Percentiles rank a stretch among this genome's conserved stretches.
Conservation (phyloP, 768 basidiomycete species). For the Russula brevipes region DNA sequence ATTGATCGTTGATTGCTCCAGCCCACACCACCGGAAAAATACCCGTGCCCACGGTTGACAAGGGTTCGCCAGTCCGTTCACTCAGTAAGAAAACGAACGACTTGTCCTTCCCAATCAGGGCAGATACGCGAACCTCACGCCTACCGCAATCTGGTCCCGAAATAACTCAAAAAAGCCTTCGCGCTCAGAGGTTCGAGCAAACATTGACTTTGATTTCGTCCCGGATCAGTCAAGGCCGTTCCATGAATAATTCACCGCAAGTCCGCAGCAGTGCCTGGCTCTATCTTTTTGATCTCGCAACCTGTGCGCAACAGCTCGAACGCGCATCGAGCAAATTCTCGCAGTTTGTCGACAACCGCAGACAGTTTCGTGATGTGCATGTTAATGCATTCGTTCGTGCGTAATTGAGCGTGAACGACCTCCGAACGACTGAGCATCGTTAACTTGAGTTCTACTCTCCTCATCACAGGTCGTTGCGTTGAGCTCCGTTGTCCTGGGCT, state of each 20-base stretch:
- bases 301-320: slow-evolving; percentile 13
- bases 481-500: slow-evolving; percentile 51
- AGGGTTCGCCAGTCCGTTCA: neutral
- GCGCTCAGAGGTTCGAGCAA: slow-evolving; percentile 16
- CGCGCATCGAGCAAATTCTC: slow-evolving; percentile 15
- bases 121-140: neutral
- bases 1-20: slow-evolving; percentile 1
- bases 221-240: neutral
- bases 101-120: neutral
- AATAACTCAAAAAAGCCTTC: neutral
- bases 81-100: neutral
- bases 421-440: neutral
- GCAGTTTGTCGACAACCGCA: slow-evolving; percentile 15
- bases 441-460: neutral
- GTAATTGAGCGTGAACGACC: neutral
- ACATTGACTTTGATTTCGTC: slow-evolving; percentile 11
- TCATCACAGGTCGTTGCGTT: slow-evolving; percentile 51
- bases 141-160: neutral
- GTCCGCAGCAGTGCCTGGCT: slow-evolving; percentile 22
- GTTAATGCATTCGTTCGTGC: slow-evolving; percentile 18
- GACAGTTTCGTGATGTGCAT: slow-evolving; percentile 16
- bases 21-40: neutral
- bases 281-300: slow-evolving; percentile 25
- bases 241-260: slow-evolving; percentile 2
- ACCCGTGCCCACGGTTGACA: neutral